Evolutionary conservation across 495 filamentous ascomycete species (phyloP), one percentile per base, ranked within the genome.

Genomic region (Trichoderma asperelloides): DNA sequence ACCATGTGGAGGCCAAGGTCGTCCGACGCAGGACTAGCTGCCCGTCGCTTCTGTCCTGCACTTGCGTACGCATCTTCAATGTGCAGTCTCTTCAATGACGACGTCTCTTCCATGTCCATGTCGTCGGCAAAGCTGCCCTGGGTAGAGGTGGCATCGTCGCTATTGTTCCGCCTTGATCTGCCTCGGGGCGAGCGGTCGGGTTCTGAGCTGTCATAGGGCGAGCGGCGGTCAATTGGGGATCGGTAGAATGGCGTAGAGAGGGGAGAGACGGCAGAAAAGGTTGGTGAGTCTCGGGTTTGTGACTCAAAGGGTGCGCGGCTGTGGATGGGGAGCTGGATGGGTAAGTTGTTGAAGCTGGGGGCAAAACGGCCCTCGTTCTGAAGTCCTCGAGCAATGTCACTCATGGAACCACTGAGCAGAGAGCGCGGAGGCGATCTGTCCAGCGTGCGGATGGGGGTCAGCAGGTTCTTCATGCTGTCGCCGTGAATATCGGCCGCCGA

Each of bases 21-120:
- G 37, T 91, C 90, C n/a, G 81, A 78, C 12, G 88, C 90, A 28
- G 91, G 90, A 28, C 91, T 93, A 2, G 91, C 92, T 28, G 92
- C 92, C 65, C 91, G 82, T 68, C 92, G 84, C 74, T 96, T 96
- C 74, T 89, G 78, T 69, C 91, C 81, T 12, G 33, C 40, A 30
- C 40, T n/a, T 49, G 74, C 75, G 65, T 79, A 77, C 67, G 75
- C 78, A 65, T 78, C 74, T 55, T 89, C 86, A 66, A 91, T 80
- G 68, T 86, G 80, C 65, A 90, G 78, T 63, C 86, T 82, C 60
- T 82, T 81, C 63, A 87, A 76, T 3, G 81, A 80, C 18, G 80
- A 75, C 5, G 81, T 82, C 60, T 92, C 88, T 68, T 92, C 90
- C 70, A 89, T 85, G 79, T 67, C 91, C 89, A 47, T 83, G 87